Evolutionary conservation across 768 basidiomycete species (phyloP), one percentile per base, ranked within the genome.

Genomic region (Jaapia argillacea): DNA sequence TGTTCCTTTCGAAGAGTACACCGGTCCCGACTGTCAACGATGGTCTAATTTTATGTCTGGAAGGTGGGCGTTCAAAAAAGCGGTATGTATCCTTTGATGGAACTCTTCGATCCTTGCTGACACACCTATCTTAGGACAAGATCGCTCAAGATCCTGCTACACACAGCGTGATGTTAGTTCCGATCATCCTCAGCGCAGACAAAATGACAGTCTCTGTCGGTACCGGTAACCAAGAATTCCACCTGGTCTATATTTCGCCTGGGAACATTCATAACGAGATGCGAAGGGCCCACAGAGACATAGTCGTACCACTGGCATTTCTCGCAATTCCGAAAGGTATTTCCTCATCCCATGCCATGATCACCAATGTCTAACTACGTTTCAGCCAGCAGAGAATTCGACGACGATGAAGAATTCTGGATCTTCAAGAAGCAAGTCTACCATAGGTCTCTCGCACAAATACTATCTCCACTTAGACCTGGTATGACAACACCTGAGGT

Each of bases 131-230:
- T 33, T 16, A 33, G 28, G 16, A 33, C 28, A 33, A 10, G 10
- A 33, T 33, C 28, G 28, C 28, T 33, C 28, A 33, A 33, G 28
- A 33, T 16, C 16, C 10, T 33, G 28, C 10, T 33, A 16, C 28
- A 10, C 10, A 33, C 16, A 16, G 28, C 16, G 28, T 16, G 10
- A 33, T 16, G 10, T 33, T 33, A 10, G 28, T 33, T 16, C 54
- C 57, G 0, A 45, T 66, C 20, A 43, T 67, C n/a, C 44, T 45
- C 1, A 62, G 65, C 1, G 65, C 62, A 40, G 62, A 70, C 41
- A 68, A 68, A 42, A 68, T 65, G 0, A 66, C 62, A 0, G 62
- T 66, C 1, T 68, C 53, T 13, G 53, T 54, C 1, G 46, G 21
- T 5, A 47, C 20, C 0, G 47, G 47, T 22, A 24, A 48, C 2